These are phyloP conservation scores for Verticillium nonalfalfae DNA, from an alignment of 2,329 filamentous ascomycete genomes.

Conservation along the genomic window DNA sequence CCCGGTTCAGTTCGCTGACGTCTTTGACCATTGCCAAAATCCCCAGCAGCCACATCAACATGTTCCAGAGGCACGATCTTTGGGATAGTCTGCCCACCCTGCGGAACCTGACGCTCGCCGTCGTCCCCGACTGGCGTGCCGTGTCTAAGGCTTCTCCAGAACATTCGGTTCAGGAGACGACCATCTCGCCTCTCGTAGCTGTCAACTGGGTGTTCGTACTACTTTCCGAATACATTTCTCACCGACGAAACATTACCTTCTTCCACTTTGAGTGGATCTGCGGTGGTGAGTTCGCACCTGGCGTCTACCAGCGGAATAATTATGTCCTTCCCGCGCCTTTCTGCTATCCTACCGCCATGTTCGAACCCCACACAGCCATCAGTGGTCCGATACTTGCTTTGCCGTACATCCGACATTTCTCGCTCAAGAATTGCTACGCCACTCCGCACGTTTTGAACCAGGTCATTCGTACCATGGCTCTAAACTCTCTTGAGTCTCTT, in stretches of 20 bases:
- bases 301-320: constrained; percentile 54
- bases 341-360: constrained; percentile 23
- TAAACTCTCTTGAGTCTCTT: constrained; percentile 42
- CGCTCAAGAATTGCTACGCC: constrained; percentile 64
- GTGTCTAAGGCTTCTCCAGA: constrained; percentile 46
- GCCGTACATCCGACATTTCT: constrained; percentile 50
- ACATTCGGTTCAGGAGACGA: constrained; percentile 37
- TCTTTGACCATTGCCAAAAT: constrained; percentile 59
- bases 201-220: constrained; percentile 44
- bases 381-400: constrained; percentile 40
- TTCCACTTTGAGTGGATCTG: constrained; percentile 61
- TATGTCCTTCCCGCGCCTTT: constrained; percentile 57
- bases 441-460: constrained; percentile 50
- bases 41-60: constrained; percentile 52
- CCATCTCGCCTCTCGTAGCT: constrained; percentile 44
- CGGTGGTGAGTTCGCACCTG: constrained; percentile 61
- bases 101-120: constrained; percentile 46
- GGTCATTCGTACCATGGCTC: constrained; percentile 41
- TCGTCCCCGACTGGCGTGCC: constrained; percentile 62
- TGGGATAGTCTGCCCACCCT: constrained; percentile 54
- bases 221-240: constrained; percentile 42
- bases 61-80: constrained; percentile 51
- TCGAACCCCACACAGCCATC: constrained; percentile 19
- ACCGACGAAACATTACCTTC: constrained; percentile 42
- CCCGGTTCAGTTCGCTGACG: constrained; percentile 46